Conservation (phyloP, 2,329 filamentous ascomycete genomes). For the Penicillium sp. region DNA sequence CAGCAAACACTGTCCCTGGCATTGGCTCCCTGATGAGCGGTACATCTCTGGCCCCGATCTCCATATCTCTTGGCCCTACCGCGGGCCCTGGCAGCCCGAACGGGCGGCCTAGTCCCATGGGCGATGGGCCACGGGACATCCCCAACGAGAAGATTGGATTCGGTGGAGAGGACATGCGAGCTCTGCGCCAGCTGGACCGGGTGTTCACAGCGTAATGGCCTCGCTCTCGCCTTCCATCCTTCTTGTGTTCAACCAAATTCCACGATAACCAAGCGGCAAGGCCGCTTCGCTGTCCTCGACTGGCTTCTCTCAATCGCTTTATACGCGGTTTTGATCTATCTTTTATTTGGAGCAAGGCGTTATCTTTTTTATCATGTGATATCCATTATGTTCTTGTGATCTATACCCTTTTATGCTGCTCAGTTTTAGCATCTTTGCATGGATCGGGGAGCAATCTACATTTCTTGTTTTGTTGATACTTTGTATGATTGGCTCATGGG, state of each 20-base stretch:
- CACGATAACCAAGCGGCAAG: no score
- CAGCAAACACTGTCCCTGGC: conserved; percentile 51
- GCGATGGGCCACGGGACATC: conserved; percentile 53
- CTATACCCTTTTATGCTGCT: conserved; percentile 9
- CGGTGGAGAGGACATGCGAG: conserved; percentile 61
- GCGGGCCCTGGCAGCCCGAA: conserved; percentile 20
- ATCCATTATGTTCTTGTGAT: conserved; percentile 20
- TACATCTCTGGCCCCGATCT: conserved; percentile 27
- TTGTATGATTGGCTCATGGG: conserved; percentile 13
- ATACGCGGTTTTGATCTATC: neutral
- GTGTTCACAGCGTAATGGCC: conserved; percentile 43
- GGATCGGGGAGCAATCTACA: conserved; percentile 19
- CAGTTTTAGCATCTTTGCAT: conserved; percentile 25
- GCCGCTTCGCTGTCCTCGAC: no score
- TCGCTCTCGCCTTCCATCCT: neutral
- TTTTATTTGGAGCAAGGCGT: conserved; percentile 4
- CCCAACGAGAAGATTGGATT: conserved; percentile 57
- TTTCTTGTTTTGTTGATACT: conserved; percentile 11
- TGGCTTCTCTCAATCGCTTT: conserved; percentile 2
- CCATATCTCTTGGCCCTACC: conserved; percentile 25
- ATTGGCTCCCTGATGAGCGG: conserved; percentile 50
- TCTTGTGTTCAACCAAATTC: neutral
- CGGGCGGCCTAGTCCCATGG: conserved; percentile 9
- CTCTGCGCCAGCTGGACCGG: conserved; percentile 63
- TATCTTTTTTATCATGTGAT: conserved; percentile 17